Percentiles rank a stretch among this genome's conserved stretches.
Evolutionary conservation across 2,329 filamentous ascomycete genomes (phyloP).

Genomic region (Penicillium sp.): DNA sequence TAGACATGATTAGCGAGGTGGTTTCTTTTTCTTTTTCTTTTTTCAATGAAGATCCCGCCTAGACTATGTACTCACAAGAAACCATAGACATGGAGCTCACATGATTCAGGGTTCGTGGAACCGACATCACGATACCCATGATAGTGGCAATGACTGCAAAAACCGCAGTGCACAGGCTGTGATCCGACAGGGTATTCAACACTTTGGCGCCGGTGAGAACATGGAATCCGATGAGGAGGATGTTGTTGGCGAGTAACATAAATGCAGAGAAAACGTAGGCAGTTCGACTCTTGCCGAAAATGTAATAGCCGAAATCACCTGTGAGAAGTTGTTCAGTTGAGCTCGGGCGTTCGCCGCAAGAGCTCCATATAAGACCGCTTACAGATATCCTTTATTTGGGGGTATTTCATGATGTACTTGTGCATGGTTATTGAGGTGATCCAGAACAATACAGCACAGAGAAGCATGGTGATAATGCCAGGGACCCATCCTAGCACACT

Average conservation of each 20-base stretch:
- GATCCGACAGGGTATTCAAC: constrained; percentile 54
- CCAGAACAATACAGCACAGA: constrained; percentile 52
- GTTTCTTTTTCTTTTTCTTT: background rate
- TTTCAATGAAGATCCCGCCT: too few species aligned
- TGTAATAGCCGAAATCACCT: constrained; percentile 54
- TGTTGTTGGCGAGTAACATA: constrained; percentile 55
- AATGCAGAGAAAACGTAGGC: constrained; percentile 51
- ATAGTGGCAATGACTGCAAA: constrained; percentile 53
- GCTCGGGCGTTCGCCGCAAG: background rate
- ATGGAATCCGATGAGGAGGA: constrained; percentile 56
- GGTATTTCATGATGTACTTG: constrained; percentile 57
- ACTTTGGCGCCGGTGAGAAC: constrained; percentile 55
- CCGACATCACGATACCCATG: constrained; percentile 53
- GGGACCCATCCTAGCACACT: constrained; percentile 30
- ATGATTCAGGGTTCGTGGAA: constrained; percentile 52
- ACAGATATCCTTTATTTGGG: constrained; percentile 56
- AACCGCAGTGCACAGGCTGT: constrained; percentile 54
- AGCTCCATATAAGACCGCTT: constrained; percentile 12
- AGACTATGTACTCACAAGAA: constrained; percentile 38
- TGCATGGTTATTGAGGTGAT: constrained; percentile 58
- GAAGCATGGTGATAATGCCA: constrained; percentile 44
- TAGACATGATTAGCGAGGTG: constrained; percentile 1
- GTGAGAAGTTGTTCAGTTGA: background rate
- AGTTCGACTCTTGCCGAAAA: constrained; percentile 48
- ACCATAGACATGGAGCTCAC: constrained; percentile 58